phyloP scores from a whole-genome alignment of 371 early-diverging fungal species.

The Apophysomyces variabilis region DNA sequence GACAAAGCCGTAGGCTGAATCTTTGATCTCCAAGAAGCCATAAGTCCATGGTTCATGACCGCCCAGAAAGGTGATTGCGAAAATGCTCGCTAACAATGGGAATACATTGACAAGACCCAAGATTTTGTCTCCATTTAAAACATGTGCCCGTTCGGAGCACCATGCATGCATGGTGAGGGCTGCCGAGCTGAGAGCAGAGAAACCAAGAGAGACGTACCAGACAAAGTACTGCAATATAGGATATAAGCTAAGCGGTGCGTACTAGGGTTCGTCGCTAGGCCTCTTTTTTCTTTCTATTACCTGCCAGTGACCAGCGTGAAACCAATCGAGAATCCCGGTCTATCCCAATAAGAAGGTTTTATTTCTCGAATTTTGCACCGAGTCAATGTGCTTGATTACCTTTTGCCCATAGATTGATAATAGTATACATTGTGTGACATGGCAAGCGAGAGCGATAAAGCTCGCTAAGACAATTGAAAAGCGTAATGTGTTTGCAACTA shows the following conservation, averaged over 20 bases:
- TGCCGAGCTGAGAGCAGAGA: conserved; percentile 27
- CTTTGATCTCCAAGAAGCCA: conserved; percentile 34
- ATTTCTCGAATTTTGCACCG: background rate
- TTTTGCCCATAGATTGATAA: conserved; percentile 29
- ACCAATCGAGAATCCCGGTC: conserved; percentile 39
- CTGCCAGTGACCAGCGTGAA: conserved; percentile 45
- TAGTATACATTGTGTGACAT: conserved; percentile 39
- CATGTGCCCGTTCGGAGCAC: conserved; percentile 35
- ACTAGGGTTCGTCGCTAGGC: too few species aligned
- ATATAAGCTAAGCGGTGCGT: background rate
- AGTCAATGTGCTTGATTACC: conserved; percentile 16
- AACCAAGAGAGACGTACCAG: conserved; percentile 31
- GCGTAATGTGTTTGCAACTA: conserved; percentile 24
- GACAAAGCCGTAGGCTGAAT: conserved; percentile 40
- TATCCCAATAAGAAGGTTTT: background rate
- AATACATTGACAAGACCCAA: conserved; percentile 32
- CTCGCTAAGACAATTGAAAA: conserved; percentile 18
- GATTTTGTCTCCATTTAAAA: conserved; percentile 35
- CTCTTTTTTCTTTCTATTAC: conserved; percentile 15
- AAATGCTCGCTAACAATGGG: conserved; percentile 14
- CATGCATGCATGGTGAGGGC: conserved; percentile 37
- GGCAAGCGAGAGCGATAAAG: conserved; percentile 25
- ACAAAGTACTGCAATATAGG: conserved; percentile 30
- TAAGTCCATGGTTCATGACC: conserved; percentile 48
- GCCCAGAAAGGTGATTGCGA: conserved; percentile 26